Percentiles rank a stretch among this genome's conserved stretches.
Evolutionary conservation across 108 stramenopile species (phyloP).

Genomic region (Nitzschia putrida): DNA sequence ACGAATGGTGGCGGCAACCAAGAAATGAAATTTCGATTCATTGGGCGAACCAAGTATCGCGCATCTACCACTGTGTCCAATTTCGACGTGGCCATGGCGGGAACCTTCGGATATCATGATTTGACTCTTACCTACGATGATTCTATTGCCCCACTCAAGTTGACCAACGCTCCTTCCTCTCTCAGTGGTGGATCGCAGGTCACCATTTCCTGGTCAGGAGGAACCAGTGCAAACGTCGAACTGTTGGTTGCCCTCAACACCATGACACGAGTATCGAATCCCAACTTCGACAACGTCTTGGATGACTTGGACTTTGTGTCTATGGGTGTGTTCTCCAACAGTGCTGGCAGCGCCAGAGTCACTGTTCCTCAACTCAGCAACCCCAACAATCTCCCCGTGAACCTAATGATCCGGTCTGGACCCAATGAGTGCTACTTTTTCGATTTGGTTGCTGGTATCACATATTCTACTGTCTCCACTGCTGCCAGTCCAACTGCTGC

Average conservation of each 20-base stretch:
- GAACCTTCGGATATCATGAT: constrained; percentile 1
- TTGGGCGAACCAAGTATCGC: neutral
- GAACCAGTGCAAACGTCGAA: too few relatives aligned
- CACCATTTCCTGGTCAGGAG: too few relatives aligned
- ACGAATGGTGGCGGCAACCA: neutral
- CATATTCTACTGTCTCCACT: too few relatives aligned
- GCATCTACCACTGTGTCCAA: neutral
- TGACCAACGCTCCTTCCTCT: neutral
- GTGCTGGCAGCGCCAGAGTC: neutral
- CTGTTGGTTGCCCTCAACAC: constrained; percentile 3
- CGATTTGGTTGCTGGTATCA: neutral
- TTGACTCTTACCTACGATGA: neutral
- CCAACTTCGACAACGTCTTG: neutral
- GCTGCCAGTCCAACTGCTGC: too few relatives aligned
- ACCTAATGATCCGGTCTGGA: neutral
- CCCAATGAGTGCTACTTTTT: neutral
- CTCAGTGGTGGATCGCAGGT: too few relatives aligned
- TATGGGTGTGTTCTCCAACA: neutral
- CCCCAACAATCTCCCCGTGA: neutral
- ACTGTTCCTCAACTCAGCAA: neutral
- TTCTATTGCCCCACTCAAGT: neutral
- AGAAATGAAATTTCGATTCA: constrained; percentile 7
- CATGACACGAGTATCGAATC: neutral
- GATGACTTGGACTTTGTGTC: neutral
- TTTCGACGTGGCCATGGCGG: neutral